Conservation (phyloP, 805 yeast species). For the Lachancea kluyveri region DNA sequence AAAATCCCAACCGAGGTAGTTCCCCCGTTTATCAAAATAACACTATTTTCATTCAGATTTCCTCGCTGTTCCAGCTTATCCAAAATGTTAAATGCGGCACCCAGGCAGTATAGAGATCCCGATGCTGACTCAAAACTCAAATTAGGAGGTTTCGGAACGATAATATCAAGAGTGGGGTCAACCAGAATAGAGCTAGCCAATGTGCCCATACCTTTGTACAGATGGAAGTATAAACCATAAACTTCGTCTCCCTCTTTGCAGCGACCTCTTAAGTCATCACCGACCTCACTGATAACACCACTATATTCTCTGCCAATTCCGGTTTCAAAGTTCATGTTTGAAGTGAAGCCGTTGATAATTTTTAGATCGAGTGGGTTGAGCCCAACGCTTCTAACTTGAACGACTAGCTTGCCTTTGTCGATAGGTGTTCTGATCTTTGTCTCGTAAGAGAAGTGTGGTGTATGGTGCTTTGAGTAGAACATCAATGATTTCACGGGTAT, state of each 20-base stretch:
- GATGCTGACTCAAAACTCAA: conserved; percentile 52
- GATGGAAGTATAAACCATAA: conserved; percentile 53
- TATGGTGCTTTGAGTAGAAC: conserved; percentile 35
- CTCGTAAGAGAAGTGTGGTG: conserved; percentile 44
- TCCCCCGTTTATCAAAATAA: conserved; percentile 68
- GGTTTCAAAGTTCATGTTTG: conserved; percentile 46
- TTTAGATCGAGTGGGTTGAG: conserved; percentile 63
- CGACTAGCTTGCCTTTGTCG: conserved; percentile 41
- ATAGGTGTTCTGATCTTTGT: conserved; percentile 46
- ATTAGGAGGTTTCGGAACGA: conserved; percentile 41
- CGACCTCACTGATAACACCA: conserved; percentile 54
- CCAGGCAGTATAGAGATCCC: conserved; percentile 55
- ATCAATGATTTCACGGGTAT: conserved; percentile 44
- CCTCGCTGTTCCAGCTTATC: conserved; percentile 22
- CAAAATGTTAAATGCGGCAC: conserved; percentile 52
- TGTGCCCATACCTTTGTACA: conserved; percentile 47
- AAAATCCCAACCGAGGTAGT: conserved; percentile 68
- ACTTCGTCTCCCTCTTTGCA: conserved; percentile 58
- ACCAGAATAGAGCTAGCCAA: conserved; percentile 51
- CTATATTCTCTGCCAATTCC: conserved; percentile 70
- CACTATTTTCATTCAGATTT: conserved; percentile 34
- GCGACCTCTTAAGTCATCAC: conserved; percentile 33
- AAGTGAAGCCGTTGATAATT: conserved; percentile 47
- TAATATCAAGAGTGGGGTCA: conserved; percentile 45
- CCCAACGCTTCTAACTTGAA: conserved; percentile 53